Evolutionary conservation across 805 yeast genomes (phyloP).

Genomic region (Wickerhamomyces bisporus): DNA sequence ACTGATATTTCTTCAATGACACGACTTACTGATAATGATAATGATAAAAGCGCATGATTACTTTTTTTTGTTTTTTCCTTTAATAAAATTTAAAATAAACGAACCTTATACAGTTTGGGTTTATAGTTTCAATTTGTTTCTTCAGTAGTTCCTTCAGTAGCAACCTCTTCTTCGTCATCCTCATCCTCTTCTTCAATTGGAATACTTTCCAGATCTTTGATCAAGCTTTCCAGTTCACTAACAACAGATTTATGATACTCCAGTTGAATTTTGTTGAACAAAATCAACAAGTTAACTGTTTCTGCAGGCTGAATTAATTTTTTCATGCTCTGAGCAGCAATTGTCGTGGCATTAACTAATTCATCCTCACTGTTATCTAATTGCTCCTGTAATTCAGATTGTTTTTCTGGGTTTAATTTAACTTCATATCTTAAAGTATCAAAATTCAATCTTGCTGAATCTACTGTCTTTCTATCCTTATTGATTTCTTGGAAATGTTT

Average conservation of each 20-base stretch:
- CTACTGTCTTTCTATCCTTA: conserved; percentile 62
- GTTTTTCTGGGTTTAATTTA: conserved; percentile 23
- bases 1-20: conserved; percentile 9
- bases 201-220: conserved; percentile 39
- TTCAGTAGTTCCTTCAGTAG: background rate
- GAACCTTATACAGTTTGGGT: background rate
- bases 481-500: conserved; percentile 57
- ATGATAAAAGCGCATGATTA: background rate
- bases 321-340: conserved; percentile 78
- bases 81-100: too few species aligned
- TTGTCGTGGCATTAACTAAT: conserved; percentile 70
- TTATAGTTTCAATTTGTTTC: conserved; percentile 19
- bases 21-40: background rate
- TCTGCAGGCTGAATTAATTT: conserved; percentile 64
- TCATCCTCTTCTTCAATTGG: conserved; percentile 41
- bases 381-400: conserved; percentile 14
- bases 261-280: conserved; percentile 66
- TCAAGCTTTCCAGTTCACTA: conserved; percentile 39
- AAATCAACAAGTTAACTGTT: conserved; percentile 54
- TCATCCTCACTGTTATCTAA: conserved; percentile 68
- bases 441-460: conserved; percentile 61
- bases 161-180: conserved; percentile 28
- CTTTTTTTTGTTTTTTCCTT: background rate
- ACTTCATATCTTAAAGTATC: conserved; percentile 64
- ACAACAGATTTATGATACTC: conserved; percentile 55